Evolutionary conservation across 2,329 filamentous ascomycete species (phyloP).

Genomic region (Penicillium janthinellum): DNA sequence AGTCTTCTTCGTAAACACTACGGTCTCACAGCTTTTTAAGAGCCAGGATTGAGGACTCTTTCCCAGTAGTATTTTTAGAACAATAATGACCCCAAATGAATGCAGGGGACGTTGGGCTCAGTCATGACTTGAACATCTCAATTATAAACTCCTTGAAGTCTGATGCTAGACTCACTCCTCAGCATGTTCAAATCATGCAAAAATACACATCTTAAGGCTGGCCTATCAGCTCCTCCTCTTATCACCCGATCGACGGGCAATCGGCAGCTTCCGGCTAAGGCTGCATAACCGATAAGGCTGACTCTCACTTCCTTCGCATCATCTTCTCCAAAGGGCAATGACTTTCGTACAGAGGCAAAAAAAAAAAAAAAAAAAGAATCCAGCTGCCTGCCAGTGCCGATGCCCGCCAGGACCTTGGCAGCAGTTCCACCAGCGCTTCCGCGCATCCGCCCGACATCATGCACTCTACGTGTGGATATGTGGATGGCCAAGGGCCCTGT

Average conservation of each 20-base stretch:
- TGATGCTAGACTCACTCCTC: too few species aligned
- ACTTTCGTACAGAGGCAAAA: not conserved
- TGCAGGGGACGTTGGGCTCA: too few species aligned
- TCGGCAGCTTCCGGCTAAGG: not conserved
- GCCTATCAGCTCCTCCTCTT: not conserved
- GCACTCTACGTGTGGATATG: not conserved
- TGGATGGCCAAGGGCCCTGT: not conserved
- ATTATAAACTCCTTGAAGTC: too few species aligned
- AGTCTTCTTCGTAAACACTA: too few species aligned
- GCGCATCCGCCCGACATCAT: not conserved
- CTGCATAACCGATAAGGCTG: not conserved
- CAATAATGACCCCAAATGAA: too few species aligned
- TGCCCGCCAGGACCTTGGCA: not conserved
- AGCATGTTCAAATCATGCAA: too few species aligned
- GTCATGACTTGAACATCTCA: too few species aligned
- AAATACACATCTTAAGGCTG: too few species aligned
- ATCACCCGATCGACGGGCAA: not conserved
- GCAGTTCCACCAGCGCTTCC: not conserved
- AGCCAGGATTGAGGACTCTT: too few species aligned
- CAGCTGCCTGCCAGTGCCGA: not conserved
- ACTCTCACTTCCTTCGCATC: not conserved
- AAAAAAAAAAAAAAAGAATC: not conserved
- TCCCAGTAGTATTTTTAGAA: too few species aligned
- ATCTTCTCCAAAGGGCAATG: not conserved
- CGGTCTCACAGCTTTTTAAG: too few species aligned